Conservation (phyloP, 2,329 filamentous ascomycete genomes). For the Anisogramma anomala region DNA sequence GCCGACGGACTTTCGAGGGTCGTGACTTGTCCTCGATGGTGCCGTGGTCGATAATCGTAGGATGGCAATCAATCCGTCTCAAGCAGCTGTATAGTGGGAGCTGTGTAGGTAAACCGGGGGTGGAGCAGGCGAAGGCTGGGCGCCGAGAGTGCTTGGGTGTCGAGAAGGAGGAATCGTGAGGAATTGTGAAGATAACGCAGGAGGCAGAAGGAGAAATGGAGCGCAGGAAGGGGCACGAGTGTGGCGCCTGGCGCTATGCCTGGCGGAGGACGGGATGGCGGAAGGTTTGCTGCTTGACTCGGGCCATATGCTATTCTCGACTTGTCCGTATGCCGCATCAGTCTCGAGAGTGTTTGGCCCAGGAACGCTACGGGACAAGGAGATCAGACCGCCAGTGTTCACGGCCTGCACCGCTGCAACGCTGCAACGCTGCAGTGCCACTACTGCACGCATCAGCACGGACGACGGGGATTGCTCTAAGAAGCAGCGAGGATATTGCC, state of each 20-base stretch:
- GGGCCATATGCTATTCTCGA: slow-evolving; percentile 6
- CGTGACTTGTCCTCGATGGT: no score
- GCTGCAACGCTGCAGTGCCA: no score
- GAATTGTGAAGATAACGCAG: neutral
- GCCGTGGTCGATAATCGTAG: neutral
- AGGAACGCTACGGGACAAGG: slow-evolving; percentile 14
- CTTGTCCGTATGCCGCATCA: slow-evolving; percentile 8
- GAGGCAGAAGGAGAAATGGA: neutral
- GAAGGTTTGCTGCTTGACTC: slow-evolving; percentile 2
- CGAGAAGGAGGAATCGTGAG: neutral
- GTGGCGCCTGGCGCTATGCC: neutral
- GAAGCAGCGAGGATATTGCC: no score
- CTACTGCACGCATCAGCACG: no score
- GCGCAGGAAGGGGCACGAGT: neutral
- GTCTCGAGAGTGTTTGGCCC: slow-evolving; percentile 23
- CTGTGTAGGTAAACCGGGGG: slow-evolving; percentile 17
- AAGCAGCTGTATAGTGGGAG: neutral
- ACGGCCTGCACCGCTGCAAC: no score
- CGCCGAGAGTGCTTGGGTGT: slow-evolving; percentile 28
- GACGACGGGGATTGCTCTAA: no score
- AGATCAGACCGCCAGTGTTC: slow-evolving; percentile 1
- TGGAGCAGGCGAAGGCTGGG: slow-evolving; percentile 25
- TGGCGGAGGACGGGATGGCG: neutral
- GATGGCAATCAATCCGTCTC: neutral
- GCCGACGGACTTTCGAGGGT: no score